Conservation (phyloP, 2,329 filamentous ascomycete genomes). For the Fusarium sp. region DNA sequence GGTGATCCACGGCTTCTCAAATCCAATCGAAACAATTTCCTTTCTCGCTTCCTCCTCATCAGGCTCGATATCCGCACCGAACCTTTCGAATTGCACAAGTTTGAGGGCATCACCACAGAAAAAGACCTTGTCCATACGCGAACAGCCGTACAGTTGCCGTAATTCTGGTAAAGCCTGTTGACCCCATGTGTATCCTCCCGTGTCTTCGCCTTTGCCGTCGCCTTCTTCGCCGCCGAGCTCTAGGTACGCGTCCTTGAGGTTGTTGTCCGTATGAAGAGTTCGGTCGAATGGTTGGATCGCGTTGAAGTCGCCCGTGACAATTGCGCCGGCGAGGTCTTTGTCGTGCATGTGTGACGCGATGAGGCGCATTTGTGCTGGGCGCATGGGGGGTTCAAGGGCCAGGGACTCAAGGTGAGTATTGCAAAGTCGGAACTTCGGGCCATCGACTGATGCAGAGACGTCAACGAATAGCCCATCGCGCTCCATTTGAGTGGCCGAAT, state of each 20-base stretch:
- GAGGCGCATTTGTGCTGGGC: conserved; percentile 60
- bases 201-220: conserved; percentile 41
- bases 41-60: background rate
- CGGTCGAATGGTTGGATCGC: conserved; percentile 66
- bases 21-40: conserved; percentile 10
- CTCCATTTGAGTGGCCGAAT: conserved; percentile 60
- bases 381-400: conserved; percentile 57
- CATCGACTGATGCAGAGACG: rapidly evolving
- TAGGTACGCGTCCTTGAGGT: conserved; percentile 64
- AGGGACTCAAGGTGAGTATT: conserved; percentile 69
- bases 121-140: conserved; percentile 65
- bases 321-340: conserved; percentile 51
- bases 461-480: conserved; percentile 68
- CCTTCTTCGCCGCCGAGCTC: conserved; percentile 62
- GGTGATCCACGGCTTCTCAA: conserved; percentile 18
- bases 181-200: conserved; percentile 67
- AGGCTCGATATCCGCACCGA: conserved; percentile 57
- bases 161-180: conserved; percentile 59
- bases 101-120: conserved; percentile 52
- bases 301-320: conserved; percentile 68
- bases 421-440: conserved; percentile 58
- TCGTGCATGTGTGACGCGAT: conserved; percentile 57
- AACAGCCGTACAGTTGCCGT: conserved; percentile 59
- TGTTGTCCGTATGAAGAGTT: conserved; percentile 59
- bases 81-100: conserved; percentile 54